phyloP scores from a whole-genome alignment of 2,329 filamentous ascomycete species.

The Talaromyces sp. region DNA sequence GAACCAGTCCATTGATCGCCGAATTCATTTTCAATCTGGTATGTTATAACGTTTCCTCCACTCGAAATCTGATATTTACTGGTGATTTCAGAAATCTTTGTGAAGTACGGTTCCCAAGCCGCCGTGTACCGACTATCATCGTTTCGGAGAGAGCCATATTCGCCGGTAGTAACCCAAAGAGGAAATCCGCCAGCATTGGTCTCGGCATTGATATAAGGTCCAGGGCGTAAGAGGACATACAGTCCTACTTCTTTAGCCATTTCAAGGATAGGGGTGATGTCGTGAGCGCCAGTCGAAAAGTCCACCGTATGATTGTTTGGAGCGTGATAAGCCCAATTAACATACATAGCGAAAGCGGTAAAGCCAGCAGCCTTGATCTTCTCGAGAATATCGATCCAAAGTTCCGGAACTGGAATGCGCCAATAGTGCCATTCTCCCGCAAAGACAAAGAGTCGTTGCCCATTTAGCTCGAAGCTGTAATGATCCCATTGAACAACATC shows the following conservation, averaged over 20 bases:
- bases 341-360: constrained; percentile 74
- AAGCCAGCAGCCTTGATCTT: constrained; percentile 80
- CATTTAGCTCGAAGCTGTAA: constrained; percentile 52
- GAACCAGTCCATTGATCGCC: constrained; percentile 37
- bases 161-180: constrained; percentile 69
- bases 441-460: constrained; percentile 51
- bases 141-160: constrained; percentile 59
- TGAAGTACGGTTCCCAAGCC: constrained; percentile 58
- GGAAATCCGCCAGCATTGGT: constrained; percentile 73
- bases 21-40: constrained; percentile 78
- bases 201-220: constrained; percentile 77
- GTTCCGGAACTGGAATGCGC: constrained; percentile 56
- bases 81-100: constrained; percentile 61
- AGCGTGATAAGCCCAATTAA: constrained; percentile 71
- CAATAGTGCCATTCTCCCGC: constrained; percentile 52
- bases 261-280: constrained; percentile 70
- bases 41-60: constrained; percentile 72
- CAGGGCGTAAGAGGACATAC: constrained; percentile 68
- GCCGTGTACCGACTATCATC: constrained; percentile 59
- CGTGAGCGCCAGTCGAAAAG: constrained; percentile 64
- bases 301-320: neutral
- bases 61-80: constrained; percentile 77
- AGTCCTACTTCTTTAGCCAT: constrained; percentile 71
- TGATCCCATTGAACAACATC: constrained; percentile 51
- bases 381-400: constrained; percentile 72